phyloP scores from a whole-genome alignment of 2,329 filamentous ascomycete genomes.

The Zasmidium angulare region DNA sequence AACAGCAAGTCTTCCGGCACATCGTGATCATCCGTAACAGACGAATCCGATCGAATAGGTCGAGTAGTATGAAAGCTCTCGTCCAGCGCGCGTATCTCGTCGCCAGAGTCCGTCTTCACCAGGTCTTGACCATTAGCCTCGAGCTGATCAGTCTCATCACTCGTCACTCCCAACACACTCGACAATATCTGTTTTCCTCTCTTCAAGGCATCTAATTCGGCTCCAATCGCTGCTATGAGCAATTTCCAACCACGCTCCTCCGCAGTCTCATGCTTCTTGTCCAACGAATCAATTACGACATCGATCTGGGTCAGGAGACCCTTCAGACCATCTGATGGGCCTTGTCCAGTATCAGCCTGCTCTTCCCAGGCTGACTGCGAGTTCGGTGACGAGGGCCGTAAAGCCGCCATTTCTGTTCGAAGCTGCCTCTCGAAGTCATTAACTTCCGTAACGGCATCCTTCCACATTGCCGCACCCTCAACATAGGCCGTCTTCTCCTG shows the following conservation, averaged over 20 bases:
- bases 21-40: conserved; percentile 39
- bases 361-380: conserved; percentile 33
- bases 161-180: conserved; percentile 31
- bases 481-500: conserved; percentile 65
- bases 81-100: conserved; percentile 32
- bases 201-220: conserved; percentile 67
- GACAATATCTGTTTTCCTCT: conserved; percentile 61
- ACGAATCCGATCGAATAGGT: conserved; percentile 20
- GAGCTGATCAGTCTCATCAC: conserved; percentile 3
- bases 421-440: conserved; percentile 65
- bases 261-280: conserved; percentile 55
- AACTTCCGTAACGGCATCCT: conserved; percentile 59
- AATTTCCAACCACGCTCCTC: conserved; percentile 69
- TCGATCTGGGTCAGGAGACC: conserved; percentile 57
- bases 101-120: conserved; percentile 18
- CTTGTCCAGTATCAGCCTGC: conserved; percentile 17
- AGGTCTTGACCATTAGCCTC: conserved; percentile 12
- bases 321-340: conserved; percentile 27
- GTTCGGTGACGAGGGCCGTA: conserved; percentile 19
- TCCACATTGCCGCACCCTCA: conserved; percentile 67
- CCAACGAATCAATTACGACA: conserved; percentile 55
- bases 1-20: conserved; percentile 52
- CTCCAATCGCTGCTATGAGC: conserved; percentile 72
- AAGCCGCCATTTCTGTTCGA: conserved; percentile 53
- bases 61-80: conserved; percentile 34